These are phyloP conservation scores for Pyrenochaeta sp. DNA, from an alignment of 2,329 filamentous ascomycete genomes.

Conservation along the genomic window DNA sequence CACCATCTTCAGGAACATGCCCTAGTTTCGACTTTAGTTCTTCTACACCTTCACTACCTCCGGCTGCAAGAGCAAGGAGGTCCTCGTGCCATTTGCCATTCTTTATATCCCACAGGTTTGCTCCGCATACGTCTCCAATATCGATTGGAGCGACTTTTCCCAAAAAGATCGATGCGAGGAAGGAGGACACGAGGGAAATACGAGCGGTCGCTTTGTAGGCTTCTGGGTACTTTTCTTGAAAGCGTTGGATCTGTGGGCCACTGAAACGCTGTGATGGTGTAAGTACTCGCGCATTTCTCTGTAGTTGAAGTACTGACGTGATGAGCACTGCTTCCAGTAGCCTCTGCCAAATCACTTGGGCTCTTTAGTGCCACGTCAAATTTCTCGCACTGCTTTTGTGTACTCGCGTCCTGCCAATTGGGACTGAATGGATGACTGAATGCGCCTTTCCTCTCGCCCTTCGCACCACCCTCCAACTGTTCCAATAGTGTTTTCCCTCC, in stretches of 20 bases:
- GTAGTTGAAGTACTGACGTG: slow-evolving; percentile 68
- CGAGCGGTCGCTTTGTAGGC: slow-evolving; percentile 81
- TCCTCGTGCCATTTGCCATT: slow-evolving; percentile 75
- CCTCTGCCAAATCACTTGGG: slow-evolving; percentile 72
- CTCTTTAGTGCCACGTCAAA: slow-evolving; percentile 79
- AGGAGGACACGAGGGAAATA: slow-evolving; percentile 94
- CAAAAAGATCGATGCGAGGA: slow-evolving; percentile 88
- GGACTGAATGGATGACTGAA: slow-evolving; percentile 88
- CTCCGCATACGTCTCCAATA: slow-evolving; percentile 92
- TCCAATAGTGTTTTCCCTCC: slow-evolving; percentile 69
- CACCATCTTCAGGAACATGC: slow-evolving; percentile 79
- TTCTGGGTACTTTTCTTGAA: slow-evolving; percentile 79
- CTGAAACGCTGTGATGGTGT: slow-evolving; percentile 78
- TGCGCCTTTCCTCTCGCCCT: slow-evolving; percentile 58
- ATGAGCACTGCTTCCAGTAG: slow-evolving; percentile 91
- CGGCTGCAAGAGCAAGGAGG: slow-evolving; percentile 78
- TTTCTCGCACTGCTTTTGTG: slow-evolving; percentile 86
- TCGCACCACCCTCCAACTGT: slow-evolving; percentile 64
- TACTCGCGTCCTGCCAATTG: slow-evolving; percentile 98
- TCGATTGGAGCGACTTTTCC: slow-evolving; percentile 88
- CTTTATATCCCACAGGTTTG: slow-evolving; percentile 94
- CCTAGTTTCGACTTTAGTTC: slow-evolving; percentile 82
- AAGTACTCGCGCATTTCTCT: slow-evolving; percentile 1
- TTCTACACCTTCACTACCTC: slow-evolving; percentile 61
- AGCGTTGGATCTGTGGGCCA: slow-evolving; percentile 92